Evolutionary conservation across 2,329 filamentous ascomycete genomes (phyloP), one percentile per base, ranked within the genome.

Genomic region (Zymoseptoria brevis): DNA sequence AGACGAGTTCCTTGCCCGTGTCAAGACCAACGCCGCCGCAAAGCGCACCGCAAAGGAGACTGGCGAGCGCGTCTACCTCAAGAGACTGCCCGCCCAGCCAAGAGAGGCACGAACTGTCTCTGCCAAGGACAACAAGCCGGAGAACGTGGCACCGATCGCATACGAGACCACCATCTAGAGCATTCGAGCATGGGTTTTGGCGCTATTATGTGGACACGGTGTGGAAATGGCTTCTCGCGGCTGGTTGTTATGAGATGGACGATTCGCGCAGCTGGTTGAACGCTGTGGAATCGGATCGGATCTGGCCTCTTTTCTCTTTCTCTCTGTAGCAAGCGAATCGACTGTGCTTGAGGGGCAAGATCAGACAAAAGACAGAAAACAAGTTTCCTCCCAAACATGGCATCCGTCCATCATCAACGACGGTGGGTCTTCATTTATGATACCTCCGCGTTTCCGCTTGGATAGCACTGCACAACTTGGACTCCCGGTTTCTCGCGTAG

Each of bases 101-200:
- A 85, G 94, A 70, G 87, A 88, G 68, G 87, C 89, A 68, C 84
- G 85, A 77, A 91, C 87, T 67, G 85, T 97, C 76, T 88, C 85
- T 73, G 81, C 87, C 72, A 86, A 86, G 80, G 87, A 90, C 76
- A 89, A 90, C 82, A 83, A 86, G 76, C 90, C 92, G 67, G 90
- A 96, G 87, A 96, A 89, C 72, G 86, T 97, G 74, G 86, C 87
- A 65, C 91, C 93, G 71, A 84, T 97, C 72, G 81, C 94, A 74
- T 99, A 97, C 87, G 94, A 97, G 85, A 99, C 94, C 73, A 93
- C 90, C 76, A 97, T 99, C 80, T 99, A 94, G 57, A 50, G 26
- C 50, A 57, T 50, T 35, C 45, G 52, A 59, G 55, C 51, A 45
- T 45, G 35, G 35, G 35, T n/a, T 45, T 45, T 45, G 35, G 35